These are phyloP conservation scores for Colletotrichum orchidophilum DNA, from an alignment of 2,329 filamentous ascomycete species.

Conservation along the genomic window DNA sequence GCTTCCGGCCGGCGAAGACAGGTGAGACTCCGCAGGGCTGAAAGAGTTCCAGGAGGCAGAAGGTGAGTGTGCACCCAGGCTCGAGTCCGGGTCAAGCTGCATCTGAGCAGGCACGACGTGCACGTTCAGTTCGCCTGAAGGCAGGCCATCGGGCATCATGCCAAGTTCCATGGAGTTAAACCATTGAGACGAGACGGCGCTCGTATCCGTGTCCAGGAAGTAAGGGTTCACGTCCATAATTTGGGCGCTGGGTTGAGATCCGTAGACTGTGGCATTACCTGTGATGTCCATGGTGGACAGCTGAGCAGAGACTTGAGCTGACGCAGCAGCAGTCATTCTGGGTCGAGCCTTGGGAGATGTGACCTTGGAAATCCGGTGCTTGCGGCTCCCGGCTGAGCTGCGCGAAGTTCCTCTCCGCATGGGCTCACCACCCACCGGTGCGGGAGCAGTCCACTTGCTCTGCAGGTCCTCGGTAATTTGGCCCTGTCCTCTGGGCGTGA, in stretches of 20 bases:
- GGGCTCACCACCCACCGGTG: constrained; percentile 48
- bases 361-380: constrained; percentile 53
- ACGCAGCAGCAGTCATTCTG: constrained; percentile 51
- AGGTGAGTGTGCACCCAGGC: constrained; percentile 59
- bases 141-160: constrained; percentile 53
- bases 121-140: constrained; percentile 56
- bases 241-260: constrained; percentile 47
- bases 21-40: constrained; percentile 36
- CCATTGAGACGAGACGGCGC: constrained; percentile 58
- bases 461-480: constrained; percentile 57
- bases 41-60: constrained; percentile 54
- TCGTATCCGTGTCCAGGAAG: constrained; percentile 59
- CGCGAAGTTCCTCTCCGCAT: constrained; percentile 57
- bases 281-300: constrained; percentile 62
- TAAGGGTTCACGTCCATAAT: constrained; percentile 61
- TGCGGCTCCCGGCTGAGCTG: constrained; percentile 56
- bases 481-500: constrained; percentile 62
- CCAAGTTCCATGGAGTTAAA: constrained; percentile 59
- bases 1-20: constrained; percentile 30
- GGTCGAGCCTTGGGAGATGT: constrained; percentile 53
- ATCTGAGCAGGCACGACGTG: constrained; percentile 67
- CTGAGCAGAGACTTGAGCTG: constrained; percentile 59
- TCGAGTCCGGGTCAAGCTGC: constrained; percentile 62
- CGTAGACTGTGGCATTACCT: constrained; percentile 58
- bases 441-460: constrained; percentile 57